phyloP scores from a whole-genome alignment of 1,139 yeast genomes.

The Wickerhamomyces sp. region DNA sequence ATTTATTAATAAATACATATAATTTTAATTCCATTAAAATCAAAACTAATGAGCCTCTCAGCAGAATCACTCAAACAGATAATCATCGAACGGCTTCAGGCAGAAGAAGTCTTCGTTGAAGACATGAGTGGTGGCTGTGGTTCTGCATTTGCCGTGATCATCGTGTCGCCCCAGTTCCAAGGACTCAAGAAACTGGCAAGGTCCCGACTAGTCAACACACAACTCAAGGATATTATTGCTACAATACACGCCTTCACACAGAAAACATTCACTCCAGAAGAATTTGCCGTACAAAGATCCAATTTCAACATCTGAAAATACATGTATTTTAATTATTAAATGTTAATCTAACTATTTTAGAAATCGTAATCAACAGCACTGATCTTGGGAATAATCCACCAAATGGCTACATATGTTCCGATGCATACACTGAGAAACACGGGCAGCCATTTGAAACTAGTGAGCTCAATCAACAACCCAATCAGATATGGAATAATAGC shows the following conservation, averaged over 20 bases:
- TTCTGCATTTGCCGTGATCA: constrained; percentile 78
- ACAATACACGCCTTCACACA: constrained; percentile 93
- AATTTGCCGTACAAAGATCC: constrained; percentile 42
- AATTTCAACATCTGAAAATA: constrained; percentile 23
- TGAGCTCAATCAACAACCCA: constrained; percentile 39
- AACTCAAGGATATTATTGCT: constrained; percentile 77
- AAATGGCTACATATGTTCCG: neutral
- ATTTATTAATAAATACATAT: neutral
- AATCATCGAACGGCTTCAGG: constrained; percentile 47
- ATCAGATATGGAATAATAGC: constrained; percentile 64
- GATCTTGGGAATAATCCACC: constrained; percentile 1
- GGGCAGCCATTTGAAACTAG: constrained; percentile 28
- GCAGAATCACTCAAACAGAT: constrained; percentile 39
- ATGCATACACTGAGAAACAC: constrained; percentile 12
- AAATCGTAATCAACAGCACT: neutral
- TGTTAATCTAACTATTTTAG: constrained; percentile 5
- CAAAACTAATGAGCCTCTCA: constrained; percentile 6
- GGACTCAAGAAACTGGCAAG: constrained; percentile 86
- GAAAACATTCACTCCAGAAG: constrained; percentile 71
- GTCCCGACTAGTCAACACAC: constrained; percentile 77
- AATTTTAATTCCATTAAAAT: neutral
- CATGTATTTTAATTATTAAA: no score
- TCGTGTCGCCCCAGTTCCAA: constrained; percentile 70
- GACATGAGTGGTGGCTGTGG: constrained; percentile 77
- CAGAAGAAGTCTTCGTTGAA: constrained; percentile 56